phyloP scores from a whole-genome alignment of 208 protist species.

The Trypanosoma platydactyli region DNA sequence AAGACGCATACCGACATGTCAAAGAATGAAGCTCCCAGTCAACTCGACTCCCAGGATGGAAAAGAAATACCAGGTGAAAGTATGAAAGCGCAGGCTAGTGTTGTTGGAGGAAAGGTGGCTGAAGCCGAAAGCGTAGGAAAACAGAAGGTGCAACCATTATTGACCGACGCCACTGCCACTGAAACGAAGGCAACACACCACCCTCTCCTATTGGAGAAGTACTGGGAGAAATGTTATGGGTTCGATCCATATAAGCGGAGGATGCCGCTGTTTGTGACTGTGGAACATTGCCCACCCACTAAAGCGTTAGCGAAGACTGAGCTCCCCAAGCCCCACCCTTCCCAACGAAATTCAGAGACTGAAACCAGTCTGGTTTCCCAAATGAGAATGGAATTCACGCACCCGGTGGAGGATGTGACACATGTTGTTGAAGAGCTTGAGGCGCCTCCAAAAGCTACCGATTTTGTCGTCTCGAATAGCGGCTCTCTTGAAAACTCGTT shows the following conservation, averaged over 20 bases:
- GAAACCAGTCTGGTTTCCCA: not conserved
- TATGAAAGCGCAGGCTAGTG: not conserved
- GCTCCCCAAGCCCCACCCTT: not conserved
- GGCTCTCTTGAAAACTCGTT: not conserved
- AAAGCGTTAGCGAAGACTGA: not conserved
- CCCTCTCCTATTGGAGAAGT: slow-evolving; percentile 19
- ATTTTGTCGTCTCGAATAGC: not conserved
- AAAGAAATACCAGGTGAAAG: not conserved
- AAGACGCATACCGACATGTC: too few species aligned
- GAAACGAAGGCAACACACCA: not conserved
- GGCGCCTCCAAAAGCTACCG: not conserved
- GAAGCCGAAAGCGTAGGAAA: not conserved
- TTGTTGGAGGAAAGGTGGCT: not conserved
- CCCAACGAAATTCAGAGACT: not conserved
- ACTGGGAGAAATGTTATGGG: slow-evolving; percentile 25
- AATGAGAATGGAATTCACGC: not conserved
- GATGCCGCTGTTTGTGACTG: slow-evolving; percentile 22
- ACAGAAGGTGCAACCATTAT: not conserved
- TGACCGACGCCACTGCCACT: not conserved
- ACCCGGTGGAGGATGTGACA: not conserved
- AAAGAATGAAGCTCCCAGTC: too few species aligned
- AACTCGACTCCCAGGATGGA: not conserved
- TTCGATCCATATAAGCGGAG: slow-evolving; percentile 25
- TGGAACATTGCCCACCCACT: slow-evolving; percentile 19
- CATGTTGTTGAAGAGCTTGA: not conserved